Conservation (phyloP, 805 yeast genomes). For the Wickerhamiella dianesei region DNA sequence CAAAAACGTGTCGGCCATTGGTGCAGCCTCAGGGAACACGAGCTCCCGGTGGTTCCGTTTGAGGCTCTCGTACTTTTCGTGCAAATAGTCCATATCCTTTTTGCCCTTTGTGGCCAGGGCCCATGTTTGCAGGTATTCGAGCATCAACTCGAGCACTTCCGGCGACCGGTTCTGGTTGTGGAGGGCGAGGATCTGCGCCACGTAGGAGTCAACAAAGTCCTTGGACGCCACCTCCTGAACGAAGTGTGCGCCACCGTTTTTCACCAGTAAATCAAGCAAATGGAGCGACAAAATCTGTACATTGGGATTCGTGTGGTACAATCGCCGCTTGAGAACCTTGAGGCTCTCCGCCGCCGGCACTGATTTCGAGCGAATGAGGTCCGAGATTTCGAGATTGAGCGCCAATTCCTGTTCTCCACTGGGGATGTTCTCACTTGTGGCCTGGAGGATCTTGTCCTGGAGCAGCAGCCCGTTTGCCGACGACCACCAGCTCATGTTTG, state of each 20-base stretch:
- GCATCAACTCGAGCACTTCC: constrained; percentile 45
- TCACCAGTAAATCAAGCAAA: constrained; percentile 72
- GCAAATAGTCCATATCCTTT: constrained; percentile 50
- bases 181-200: constrained; percentile 43
- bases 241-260: constrained; percentile 85
- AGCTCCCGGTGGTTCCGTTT: constrained; percentile 37
- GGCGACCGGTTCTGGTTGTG: constrained; percentile 28
- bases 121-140: constrained; percentile 65
- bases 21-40: constrained; percentile 41
- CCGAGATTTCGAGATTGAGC: constrained; percentile 73
- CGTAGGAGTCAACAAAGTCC: constrained; percentile 74
- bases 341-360: constrained; percentile 70
- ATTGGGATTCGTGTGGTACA: constrained; percentile 65
- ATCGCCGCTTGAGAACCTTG: constrained; percentile 66
- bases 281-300: constrained; percentile 61
- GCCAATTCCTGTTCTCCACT: constrained; percentile 70
- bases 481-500: constrained; percentile 1
- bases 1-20: constrained; percentile 37
- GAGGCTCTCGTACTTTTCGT: constrained; percentile 45
- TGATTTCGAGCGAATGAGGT: constrained; percentile 67
- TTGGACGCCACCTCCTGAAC: constrained; percentile 63
- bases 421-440: constrained; percentile 36
- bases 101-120: constrained; percentile 57
- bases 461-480: neutral
- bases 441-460: neutral